Evolutionary conservation across 1,139 yeast genomes (phyloP), one percentile per base, ranked within the genome.

Genomic region (Pichia kudriavzevii): DNA sequence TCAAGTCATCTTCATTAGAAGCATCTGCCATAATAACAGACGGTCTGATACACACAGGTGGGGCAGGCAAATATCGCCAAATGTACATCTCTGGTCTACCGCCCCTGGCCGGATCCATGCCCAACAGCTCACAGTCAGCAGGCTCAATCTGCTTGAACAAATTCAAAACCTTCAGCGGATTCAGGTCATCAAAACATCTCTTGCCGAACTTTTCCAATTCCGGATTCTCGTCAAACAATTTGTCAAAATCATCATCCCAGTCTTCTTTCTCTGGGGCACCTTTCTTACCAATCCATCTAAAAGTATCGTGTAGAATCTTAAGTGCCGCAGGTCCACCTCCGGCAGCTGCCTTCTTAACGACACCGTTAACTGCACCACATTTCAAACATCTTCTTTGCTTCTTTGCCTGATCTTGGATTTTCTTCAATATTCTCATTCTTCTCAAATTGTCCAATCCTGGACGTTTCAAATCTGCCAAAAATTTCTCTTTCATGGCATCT

Each of bases 31-130:
- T 85, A 67, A 76, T 69, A 23, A 93, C 97, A 6, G 97, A 88
- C 2, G 99, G 99, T 49, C 99, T 75, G 38, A 93, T 91, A 67
- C 98, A 93, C 16, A 93, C 96, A 0, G 99, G 99, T 1, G 99
- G 98, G 0, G 97, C 98, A 0, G 98, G 98, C 36, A 93, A 69
- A 56, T 88, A 93, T 52, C 95, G 72, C 99, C 98, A 93, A 30
- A 93, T 75, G 58, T 88, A 91, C 73, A 82, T 85, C 59, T 91
- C 98, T 2, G 98, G 98, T 46, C 98, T 71, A 26, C 97, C 96
- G 23, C 88, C 85, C 46, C 77, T 70, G 4, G 83, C 69, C 1
- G 96, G 75, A 55, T 91, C 94, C 45, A 93, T 77, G 34, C 98
- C 99, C 26, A 93, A 64, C 23, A 93, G 67, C 57, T 88, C 97